Evolutionary conservation across 176 grass and related monocot genomes (phyloP).

Genomic region (Coix lacrymajobi): DNA sequence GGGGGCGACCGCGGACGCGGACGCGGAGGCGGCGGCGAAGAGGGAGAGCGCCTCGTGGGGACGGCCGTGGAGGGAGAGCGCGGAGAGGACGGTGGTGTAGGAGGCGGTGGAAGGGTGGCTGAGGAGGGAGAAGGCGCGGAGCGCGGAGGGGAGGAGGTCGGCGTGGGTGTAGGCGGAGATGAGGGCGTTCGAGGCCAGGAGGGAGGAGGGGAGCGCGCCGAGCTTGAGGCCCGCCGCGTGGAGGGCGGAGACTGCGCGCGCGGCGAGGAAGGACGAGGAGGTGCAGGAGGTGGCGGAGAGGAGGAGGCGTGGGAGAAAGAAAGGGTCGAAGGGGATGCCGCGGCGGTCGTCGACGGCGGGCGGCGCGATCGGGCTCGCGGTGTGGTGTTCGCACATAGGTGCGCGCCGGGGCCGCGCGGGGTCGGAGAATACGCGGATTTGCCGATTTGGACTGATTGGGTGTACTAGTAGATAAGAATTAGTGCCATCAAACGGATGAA

Average conservation of each 20-base stretch:
- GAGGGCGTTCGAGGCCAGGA: constrained; percentile 64
- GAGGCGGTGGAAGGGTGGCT: constrained; percentile 38
- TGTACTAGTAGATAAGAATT: background rate
- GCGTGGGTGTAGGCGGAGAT: constrained; percentile 50
- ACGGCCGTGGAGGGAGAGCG: constrained; percentile 45
- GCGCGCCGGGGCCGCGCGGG: background rate
- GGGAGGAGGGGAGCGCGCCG: constrained; percentile 27
- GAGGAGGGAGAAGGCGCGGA: constrained; percentile 45
- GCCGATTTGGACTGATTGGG: too few species aligned
- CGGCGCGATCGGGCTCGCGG: background rate
- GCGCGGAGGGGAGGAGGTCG: constrained; percentile 17
- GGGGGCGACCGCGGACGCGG: constrained; percentile 38
- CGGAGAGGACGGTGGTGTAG: constrained; percentile 59
- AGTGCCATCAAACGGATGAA: background rate
- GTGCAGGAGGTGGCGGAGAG: background rate
- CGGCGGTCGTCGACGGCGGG: constrained; percentile 29
- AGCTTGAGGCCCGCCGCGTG: constrained; percentile 63
- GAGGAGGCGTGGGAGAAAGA: constrained; percentile 23
- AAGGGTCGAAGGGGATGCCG: constrained; percentile 16
- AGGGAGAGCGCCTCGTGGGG: constrained; percentile 41
- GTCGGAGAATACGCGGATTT: background rate
- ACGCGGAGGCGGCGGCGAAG: constrained; percentile 25
- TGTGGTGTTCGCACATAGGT: background rate
- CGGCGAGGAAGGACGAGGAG: background rate
- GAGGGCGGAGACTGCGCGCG: constrained; percentile 13